Evolutionary conservation across 805 yeast genomes (phyloP).

Genomic region (Candida railenensis): DNA sequence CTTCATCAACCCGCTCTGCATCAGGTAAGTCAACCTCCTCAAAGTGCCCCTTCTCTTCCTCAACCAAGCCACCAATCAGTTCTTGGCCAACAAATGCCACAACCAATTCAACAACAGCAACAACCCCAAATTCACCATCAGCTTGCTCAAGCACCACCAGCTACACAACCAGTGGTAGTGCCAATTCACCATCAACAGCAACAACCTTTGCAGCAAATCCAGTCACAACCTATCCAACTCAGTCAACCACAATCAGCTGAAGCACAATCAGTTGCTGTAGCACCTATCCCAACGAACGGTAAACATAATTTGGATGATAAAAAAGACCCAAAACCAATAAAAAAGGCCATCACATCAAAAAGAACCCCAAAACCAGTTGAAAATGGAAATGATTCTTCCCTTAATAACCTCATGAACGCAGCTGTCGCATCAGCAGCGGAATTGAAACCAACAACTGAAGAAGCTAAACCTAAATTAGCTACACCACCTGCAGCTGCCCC

Average conservation of each 20-base stretch:
- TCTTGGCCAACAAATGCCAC: constrained; percentile 3
- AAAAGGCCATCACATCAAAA: constrained; percentile 19
- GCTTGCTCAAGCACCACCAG: constrained; percentile 10
- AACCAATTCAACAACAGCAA: constrained; percentile 9
- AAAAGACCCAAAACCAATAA: constrained; percentile 25
- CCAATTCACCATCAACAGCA: constrained; percentile 6
- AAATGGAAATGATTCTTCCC: constrained; percentile 1
- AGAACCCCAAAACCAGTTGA: constrained; percentile 6
- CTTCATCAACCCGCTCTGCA: constrained; percentile 8
- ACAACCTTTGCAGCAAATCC: constrained; percentile 2
- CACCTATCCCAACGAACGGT: constrained; percentile 8
- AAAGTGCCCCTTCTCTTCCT: constrained; percentile 6
- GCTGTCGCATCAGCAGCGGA: constrained; percentile 3
- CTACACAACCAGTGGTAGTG: constrained; percentile 12
- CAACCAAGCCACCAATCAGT: not conserved
- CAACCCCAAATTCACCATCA: constrained; percentile 5
- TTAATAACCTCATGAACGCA: constrained; percentile 1
- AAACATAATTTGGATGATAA: constrained; percentile 43
- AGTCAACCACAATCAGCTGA: not conserved
- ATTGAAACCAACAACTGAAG: constrained; percentile 5
- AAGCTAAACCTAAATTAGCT: constrained; percentile 8
- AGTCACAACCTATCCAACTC: constrained; percentile 5
- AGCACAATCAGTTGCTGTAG: constrained; percentile 1
- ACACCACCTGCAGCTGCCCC: constrained; percentile 9
- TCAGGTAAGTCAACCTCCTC: constrained; percentile 4